phyloP scores from a whole-genome alignment of 2,329 filamentous ascomycete species.

The Beauveria sp. region DNA sequence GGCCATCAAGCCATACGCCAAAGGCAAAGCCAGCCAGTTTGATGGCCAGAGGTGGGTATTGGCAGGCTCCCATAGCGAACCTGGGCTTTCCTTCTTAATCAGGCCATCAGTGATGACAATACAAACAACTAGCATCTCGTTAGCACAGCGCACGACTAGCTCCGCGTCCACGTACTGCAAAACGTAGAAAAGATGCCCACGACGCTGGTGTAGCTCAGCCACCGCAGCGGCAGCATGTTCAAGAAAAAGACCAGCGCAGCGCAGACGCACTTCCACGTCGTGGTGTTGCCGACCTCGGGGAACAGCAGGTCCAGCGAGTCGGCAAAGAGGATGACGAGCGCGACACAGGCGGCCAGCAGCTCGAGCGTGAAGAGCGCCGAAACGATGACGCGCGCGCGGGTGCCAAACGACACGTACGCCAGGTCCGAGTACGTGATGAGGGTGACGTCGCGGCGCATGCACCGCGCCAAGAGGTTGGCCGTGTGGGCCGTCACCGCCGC shows the following conservation, averaged over 20 bases:
- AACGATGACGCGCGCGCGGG: constrained; percentile 69
- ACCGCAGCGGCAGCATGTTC: constrained; percentile 73
- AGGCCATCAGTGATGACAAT: constrained; percentile 83
- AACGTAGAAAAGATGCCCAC: constrained; percentile 88
- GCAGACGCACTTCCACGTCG: constrained; percentile 80
- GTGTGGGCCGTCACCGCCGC: constrained; percentile 78
- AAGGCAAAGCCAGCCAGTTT: constrained; percentile 79
- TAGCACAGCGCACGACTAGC: neutral
- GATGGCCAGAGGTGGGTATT: constrained; percentile 72
- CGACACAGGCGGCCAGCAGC: constrained; percentile 80
- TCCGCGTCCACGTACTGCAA: constrained; percentile 57
- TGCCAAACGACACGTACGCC: constrained; percentile 83
- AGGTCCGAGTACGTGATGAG: constrained; percentile 93
- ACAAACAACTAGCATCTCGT: constrained; percentile 55
- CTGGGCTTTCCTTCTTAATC: constrained; percentile 68
- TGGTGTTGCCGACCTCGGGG: constrained; percentile 55
- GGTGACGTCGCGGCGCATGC: constrained; percentile 75
- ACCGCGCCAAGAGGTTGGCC: constrained; percentile 75
- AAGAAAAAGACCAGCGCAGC: constrained; percentile 71
- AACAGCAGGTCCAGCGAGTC: constrained; percentile 79
- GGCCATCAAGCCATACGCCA: constrained; percentile 87
- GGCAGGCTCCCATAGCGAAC: constrained; percentile 75
- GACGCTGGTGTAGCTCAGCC: constrained; percentile 84
- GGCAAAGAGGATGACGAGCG: constrained; percentile 84
- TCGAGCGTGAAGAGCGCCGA: constrained; percentile 85